Conservation (phyloP, 139 green algal species). For the Chlorella vulgaris region DNA sequence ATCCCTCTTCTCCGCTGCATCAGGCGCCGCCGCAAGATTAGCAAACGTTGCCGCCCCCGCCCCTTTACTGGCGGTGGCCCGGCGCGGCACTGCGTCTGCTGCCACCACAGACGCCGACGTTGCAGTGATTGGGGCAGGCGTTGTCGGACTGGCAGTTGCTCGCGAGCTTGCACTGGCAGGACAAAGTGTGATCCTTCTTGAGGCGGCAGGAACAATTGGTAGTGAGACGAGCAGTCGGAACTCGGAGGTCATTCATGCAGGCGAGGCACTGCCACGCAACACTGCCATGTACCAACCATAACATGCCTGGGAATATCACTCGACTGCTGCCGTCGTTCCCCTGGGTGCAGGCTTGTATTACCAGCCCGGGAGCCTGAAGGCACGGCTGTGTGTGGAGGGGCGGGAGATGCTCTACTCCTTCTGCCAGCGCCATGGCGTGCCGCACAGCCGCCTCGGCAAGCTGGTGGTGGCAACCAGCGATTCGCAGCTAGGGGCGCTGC, state of each 20-base stretch:
- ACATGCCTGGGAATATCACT: not conserved
- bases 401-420: conserved; percentile 62
- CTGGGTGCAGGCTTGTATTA: conserved; percentile 82
- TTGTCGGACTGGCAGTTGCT: conserved; percentile 80
- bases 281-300: no score
- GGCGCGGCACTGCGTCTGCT: no score
- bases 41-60: no score
- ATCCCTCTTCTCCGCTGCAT: no score
- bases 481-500: conserved; percentile 32
- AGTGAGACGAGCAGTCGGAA: conserved; percentile 71
- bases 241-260: conserved; percentile 59
- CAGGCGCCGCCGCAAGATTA: no score
- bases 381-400: conserved; percentile 77
- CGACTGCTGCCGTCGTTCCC: not conserved
- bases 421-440: conserved; percentile 57
- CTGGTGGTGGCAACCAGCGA: conserved; percentile 75
- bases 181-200: conserved; percentile 72
- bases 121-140: conserved; percentile 63
- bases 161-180: conserved; percentile 56
- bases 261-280: not conserved
- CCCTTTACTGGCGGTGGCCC: not conserved
- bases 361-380: conserved; percentile 76
- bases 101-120: conserved; percentile 16
- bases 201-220: conserved; percentile 58
- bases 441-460: conserved; percentile 71